These are phyloP conservation scores for Byssoonygena ceratinophila DNA, from an alignment of 2,329 filamentous ascomycete species.

Conservation along the genomic window DNA sequence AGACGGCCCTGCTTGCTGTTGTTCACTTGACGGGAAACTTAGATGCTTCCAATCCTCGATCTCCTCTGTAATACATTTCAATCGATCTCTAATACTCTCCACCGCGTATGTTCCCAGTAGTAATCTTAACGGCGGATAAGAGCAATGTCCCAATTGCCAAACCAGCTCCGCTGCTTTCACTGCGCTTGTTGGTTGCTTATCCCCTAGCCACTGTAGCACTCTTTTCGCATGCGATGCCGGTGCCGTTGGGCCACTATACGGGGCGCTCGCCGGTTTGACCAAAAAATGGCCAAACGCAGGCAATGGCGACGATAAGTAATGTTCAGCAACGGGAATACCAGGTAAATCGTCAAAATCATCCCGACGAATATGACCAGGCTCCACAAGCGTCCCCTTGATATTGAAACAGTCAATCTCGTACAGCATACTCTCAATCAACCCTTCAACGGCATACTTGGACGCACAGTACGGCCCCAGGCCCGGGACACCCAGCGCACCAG, in stretches of 20 bases:
- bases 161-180: conserved; percentile 87
- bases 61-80: conserved; percentile 88
- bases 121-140: conserved; percentile 77
- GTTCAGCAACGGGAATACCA: conserved; percentile 16
- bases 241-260: conserved; percentile 65
- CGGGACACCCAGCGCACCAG: conserved; percentile 83
- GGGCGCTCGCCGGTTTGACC: conserved; percentile 72
- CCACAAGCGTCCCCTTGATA: conserved; percentile 85
- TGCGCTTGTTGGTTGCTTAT: conserved; percentile 83
- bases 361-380: conserved; percentile 75
- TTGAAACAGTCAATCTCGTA: conserved; percentile 90
- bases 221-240: conserved; percentile 80
- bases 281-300: conserved; percentile 87
- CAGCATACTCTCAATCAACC: conserved; percentile 88
- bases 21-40: conserved; percentile 48
- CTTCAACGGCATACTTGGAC: conserved; percentile 94
- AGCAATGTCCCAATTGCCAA: conserved; percentile 90
- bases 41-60: conserved; percentile 87
- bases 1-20: background rate
- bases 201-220: conserved; percentile 89
- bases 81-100: conserved; percentile 81
- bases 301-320: conserved; percentile 42
- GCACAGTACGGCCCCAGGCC: conserved; percentile 91
- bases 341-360: conserved; percentile 50
- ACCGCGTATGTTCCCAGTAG: conserved; percentile 90